Conservation (phyloP, 2,329 filamentous ascomycete genomes). For the Seiridium unicorne region DNA sequence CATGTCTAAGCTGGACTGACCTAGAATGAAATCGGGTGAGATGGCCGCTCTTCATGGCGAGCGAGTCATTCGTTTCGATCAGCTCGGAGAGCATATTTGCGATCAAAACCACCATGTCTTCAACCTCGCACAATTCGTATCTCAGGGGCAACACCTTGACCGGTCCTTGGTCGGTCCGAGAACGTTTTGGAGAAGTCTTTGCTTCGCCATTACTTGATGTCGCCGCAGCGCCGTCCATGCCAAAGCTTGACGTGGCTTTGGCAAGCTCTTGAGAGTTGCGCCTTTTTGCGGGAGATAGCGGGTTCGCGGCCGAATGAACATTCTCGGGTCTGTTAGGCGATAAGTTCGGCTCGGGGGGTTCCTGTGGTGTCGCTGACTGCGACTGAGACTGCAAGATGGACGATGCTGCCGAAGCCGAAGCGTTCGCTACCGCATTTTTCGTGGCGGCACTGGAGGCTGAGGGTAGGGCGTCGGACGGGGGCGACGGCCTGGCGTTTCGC, state of each 20-base stretch:
- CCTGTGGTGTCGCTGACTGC: constrained; percentile 18
- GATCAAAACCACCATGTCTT: constrained; percentile 87
- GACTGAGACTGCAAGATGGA: constrained; percentile 10
- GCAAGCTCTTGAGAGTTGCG: constrained; percentile 41
- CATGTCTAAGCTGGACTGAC: constrained; percentile 39
- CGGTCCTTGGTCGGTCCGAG: constrained; percentile 46
- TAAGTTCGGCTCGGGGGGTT: constrained; percentile 20
- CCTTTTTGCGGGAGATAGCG: constrained; percentile 39
- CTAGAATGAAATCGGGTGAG: constrained; percentile 94
- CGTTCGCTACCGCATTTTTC: background rate
- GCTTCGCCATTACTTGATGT: background rate
- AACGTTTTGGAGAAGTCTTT: constrained; percentile 47
- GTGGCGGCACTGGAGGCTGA: constrained; percentile 10
- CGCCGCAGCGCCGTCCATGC: background rate
- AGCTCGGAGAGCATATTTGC: constrained; percentile 95
- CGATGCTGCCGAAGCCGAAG: background rate
- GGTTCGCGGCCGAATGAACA: constrained; percentile 11
- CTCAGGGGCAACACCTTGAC: constrained; percentile 63
- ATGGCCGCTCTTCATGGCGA: constrained; percentile 80
- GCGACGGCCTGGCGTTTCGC: constrained; percentile 23
- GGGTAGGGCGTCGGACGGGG: constrained; percentile 1
- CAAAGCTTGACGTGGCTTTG: constrained; percentile 2
- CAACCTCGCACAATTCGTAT: constrained; percentile 80
- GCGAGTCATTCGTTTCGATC: constrained; percentile 86
- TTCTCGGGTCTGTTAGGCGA: constrained; percentile 16